A percentile compares a stretch with the other conserved stretches of the same genome.
Conservation (phyloP, 2,329 filamentous ascomycete genomes). For the Torrubiellomyces zombiae region DNA sequence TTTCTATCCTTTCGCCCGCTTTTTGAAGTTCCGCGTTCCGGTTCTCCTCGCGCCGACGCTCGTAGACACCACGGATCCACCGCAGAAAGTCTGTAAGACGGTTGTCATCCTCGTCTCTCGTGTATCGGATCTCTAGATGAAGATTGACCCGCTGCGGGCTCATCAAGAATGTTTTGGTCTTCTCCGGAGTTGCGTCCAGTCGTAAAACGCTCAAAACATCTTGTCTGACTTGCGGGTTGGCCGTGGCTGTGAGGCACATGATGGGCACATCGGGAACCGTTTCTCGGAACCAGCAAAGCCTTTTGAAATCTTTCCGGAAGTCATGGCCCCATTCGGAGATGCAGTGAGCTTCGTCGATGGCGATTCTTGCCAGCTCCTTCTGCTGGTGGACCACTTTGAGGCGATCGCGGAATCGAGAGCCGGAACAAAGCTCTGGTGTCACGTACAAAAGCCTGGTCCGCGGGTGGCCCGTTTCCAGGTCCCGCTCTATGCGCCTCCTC, state of each 20-base stretch:
- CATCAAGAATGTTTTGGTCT: slow-evolving; percentile 63
- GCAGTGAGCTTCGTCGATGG: slow-evolving; percentile 89
- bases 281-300: slow-evolving; percentile 69
- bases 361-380: slow-evolving; percentile 71
- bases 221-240: slow-evolving; percentile 61
- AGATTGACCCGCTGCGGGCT: slow-evolving; percentile 72
- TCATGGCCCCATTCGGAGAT: slow-evolving; percentile 98
- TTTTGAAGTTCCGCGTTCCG: slow-evolving; percentile 41
- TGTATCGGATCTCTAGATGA: slow-evolving; percentile 80
- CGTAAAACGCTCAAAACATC: slow-evolving; percentile 67
- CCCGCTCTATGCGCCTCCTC: slow-evolving; percentile 53
- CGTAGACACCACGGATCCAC: slow-evolving; percentile 62
- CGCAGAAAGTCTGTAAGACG: slow-evolving; percentile 56
- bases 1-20: slow-evolving; percentile 37
- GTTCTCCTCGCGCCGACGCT: slow-evolving; percentile 43
- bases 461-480: slow-evolving; percentile 79
- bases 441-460: slow-evolving; percentile 75
- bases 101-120: slow-evolving; percentile 55
- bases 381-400: slow-evolving; percentile 62
- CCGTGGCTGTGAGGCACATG: slow-evolving; percentile 85
- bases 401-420: slow-evolving; percentile 58
- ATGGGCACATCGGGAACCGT: slow-evolving; percentile 75
- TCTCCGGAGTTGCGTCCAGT: slow-evolving; percentile 39
- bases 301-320: slow-evolving; percentile 84
- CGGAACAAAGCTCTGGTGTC: slow-evolving; percentile 75